Conservation (phyloP, 441 rosid species). For the Croton laevigatus region DNA sequence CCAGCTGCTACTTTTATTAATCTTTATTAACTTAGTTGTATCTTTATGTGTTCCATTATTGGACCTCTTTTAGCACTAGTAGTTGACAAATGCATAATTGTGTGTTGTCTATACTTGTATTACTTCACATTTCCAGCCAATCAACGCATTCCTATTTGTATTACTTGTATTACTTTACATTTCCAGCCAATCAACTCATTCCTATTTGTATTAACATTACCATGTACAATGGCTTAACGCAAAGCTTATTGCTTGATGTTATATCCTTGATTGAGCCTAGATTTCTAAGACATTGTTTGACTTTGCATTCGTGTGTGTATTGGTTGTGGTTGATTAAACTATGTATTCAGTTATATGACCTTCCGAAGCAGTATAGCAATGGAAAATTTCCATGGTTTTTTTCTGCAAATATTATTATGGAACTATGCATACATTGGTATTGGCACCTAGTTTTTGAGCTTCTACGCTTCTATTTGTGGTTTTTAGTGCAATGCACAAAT, state of each 20-base stretch:
- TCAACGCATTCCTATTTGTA: background rate
- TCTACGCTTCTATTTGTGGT: too few species aligned
- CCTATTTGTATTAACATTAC: background rate
- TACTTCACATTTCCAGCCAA: background rate
- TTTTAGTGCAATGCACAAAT: too few species aligned
- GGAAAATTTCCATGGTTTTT: too few species aligned
- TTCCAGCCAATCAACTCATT: background rate
- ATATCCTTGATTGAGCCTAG: too few species aligned
- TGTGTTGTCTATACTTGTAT: background rate
- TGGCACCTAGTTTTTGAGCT: too few species aligned
- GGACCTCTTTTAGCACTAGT: background rate
- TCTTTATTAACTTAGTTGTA: background rate
- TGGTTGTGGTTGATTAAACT: too few species aligned
- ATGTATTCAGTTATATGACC: too few species aligned
- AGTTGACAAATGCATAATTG: background rate
- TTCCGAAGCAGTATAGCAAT: too few species aligned
- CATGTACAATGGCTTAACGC: background rate
- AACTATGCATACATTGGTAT: too few species aligned
- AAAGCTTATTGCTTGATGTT: background rate
- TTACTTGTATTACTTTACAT: background rate
- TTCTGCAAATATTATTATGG: too few species aligned
- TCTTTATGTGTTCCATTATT: background rate
- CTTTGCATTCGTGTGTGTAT: background rate
- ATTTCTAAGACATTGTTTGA: too few species aligned
- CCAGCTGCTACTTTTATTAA: constrained; percentile 12